A percentile compares a stretch with the other conserved stretches of the same genome.
These are phyloP conservation scores for Turritis glabra DNA, from an alignment of 345 rosid species.

Conservation along the genomic window DNA sequence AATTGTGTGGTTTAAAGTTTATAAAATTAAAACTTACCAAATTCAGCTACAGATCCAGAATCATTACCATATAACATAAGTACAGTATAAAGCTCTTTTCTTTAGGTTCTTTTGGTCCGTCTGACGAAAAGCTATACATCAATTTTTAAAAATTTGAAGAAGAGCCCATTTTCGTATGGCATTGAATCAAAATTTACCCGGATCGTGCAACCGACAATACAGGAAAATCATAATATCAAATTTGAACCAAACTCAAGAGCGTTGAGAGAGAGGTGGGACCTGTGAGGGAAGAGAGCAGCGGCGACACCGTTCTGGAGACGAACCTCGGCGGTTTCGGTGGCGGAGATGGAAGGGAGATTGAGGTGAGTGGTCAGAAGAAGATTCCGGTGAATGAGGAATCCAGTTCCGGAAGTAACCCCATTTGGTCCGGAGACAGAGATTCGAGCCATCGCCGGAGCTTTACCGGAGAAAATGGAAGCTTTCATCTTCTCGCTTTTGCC, in stretches of 20 bases:
- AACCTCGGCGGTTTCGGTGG: slow-evolving; percentile 78
- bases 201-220: slow-evolving; percentile 32
- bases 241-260: not conserved
- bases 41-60: slow-evolving; percentile 24
- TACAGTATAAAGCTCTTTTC: slow-evolving; percentile 30
- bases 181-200: not conserved
- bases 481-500: slow-evolving; percentile 87
- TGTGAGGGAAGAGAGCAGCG: slow-evolving; percentile 78
- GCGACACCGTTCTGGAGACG: slow-evolving; percentile 70
- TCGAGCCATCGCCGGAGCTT: slow-evolving; percentile 58
- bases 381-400: slow-evolving; percentile 86
- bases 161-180: slow-evolving; percentile 1
- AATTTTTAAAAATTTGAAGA: not conserved
- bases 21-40: slow-evolving; percentile 13
- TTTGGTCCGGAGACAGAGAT: slow-evolving; percentile 48
- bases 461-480: slow-evolving; percentile 66
- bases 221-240: not conserved
- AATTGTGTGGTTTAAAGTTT: not conserved
- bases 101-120: not conserved
- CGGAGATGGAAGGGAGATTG: slow-evolving; percentile 77
- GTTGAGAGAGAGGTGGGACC: slow-evolving; percentile 38
- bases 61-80: slow-evolving; percentile 23
- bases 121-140: slow-evolving; percentile 13
- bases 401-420: slow-evolving; percentile 58
- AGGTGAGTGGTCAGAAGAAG: slow-evolving; percentile 82